Evolutionary conservation across 495 filamentous ascomycete species (phyloP), one percentile per base, ranked within the genome.

Genomic region (Trichoderma erinaceum): DNA sequence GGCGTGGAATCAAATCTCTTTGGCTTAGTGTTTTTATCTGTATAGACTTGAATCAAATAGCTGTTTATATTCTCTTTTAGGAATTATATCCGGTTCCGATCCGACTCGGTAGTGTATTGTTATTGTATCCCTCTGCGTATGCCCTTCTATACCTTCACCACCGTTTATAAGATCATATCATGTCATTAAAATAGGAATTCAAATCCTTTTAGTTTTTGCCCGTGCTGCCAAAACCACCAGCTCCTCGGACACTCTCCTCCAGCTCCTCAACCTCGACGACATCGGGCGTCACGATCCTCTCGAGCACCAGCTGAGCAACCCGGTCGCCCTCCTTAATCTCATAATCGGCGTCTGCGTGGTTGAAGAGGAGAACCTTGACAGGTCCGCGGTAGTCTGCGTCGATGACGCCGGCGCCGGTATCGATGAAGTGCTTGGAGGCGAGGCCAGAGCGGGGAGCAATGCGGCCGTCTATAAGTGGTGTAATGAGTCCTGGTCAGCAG

Each of bases 341-440:
- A 73, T 95, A 98, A 73, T 97, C 93, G 23, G 78, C 81, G 16
- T 95, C 93, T 16, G 82, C 83, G 78, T 96, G 89, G 82, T 99
- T 99, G 75, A 97, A 97, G 48, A 99, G 84, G 72, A 99, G 82
- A 25, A 99, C 89, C 83, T 93, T 96, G 70, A 99, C 89, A 69
- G 90, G 90, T 21, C 95, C 95, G 29, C 95, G 86, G 82, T 99
- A 99, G 76, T 99, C 95, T 10, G 93, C 92, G 80, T 99, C 95
- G 74, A 99, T 97, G 66, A 99, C 95, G 41, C 95, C 95, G 3
- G 95, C 95, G 67, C 94, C 92, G 1, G 89, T 91, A 77, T 97
- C 92, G 76, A 99, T 97, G 81, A 91, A 92, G 80, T 97, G 87
- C 79, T 97, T 97, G 56, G 88, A 83, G 4, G 94, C 94, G 67